Conservation (phyloP, 345 rosid genomes). For the Eucalyptus curtisii region DNA sequence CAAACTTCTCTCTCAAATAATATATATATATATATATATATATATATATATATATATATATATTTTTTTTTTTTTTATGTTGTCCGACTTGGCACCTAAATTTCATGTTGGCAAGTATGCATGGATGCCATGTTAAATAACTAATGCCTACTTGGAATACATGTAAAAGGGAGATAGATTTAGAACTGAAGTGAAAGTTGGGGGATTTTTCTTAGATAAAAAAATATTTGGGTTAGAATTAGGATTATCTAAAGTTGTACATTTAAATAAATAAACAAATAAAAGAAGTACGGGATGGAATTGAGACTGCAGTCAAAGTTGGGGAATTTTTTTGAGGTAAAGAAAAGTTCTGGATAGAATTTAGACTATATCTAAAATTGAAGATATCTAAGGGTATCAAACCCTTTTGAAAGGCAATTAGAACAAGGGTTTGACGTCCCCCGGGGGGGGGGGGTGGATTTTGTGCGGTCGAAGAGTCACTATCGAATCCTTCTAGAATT, state of each 20-base stretch:
- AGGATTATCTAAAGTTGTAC: neutral
- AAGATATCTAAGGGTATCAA: neutral
- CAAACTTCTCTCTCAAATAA: neutral
- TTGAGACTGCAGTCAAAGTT: neutral
- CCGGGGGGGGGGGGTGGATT: neutral
- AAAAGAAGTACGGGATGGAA: neutral
- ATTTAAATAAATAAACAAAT: accelerated
- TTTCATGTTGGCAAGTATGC: neutral
- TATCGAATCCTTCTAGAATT: neutral
- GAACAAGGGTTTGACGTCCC: neutral
- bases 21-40: no score
- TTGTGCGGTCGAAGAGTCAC: neutral
- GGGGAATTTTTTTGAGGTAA: no score
- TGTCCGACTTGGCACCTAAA: accelerated
- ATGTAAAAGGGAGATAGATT: accelerated
- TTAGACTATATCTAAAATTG: neutral
- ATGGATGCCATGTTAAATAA: neutral
- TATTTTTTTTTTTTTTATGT: neutral
- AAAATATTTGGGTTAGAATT: neutral
- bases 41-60: no score
- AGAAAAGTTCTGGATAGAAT: no score
- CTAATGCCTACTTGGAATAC: neutral
- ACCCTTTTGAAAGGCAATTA: neutral
- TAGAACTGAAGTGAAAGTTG: neutral
- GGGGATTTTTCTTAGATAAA: neutral